Percentiles rank a stretch among this genome's conserved stretches.
These are phyloP conservation scores for Boletellus deceptivus DNA, from an alignment of 1,284 basidiomycete species.

Conservation along the genomic window DNA sequence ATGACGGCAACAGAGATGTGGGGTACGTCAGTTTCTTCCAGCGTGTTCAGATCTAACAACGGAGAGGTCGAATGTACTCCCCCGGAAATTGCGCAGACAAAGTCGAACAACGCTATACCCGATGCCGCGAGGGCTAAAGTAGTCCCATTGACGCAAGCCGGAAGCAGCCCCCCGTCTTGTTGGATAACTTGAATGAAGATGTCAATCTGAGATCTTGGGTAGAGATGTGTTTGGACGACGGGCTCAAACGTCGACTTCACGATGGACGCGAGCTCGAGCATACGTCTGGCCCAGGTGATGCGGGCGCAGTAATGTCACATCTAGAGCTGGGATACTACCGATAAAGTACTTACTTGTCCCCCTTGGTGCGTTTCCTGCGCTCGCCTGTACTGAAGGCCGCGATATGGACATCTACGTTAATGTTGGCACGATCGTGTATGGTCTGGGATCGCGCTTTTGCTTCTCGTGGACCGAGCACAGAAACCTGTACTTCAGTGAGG, in stretches of 20 bases:
- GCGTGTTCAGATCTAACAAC: conserved; percentile 80
- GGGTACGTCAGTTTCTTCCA: conserved; percentile 91
- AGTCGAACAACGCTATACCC: conserved; percentile 89
- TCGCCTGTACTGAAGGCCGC: conserved; percentile 86
- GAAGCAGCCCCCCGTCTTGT: conserved; percentile 92
- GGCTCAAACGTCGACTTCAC: conserved; percentile 96
- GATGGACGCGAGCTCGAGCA: conserved; percentile 82
- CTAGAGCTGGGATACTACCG: background rate
- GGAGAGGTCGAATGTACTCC: conserved; percentile 78
- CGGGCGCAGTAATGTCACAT: background rate
- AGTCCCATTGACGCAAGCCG: conserved; percentile 92
- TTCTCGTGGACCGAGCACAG: conserved; percentile 91
- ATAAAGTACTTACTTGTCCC: conserved; percentile 76
- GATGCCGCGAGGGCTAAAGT: conserved; percentile 89
- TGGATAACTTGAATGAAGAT: conserved; percentile 91
- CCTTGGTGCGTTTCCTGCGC: conserved; percentile 69
- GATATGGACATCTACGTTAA: conserved; percentile 84
- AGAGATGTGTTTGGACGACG: conserved; percentile 86
- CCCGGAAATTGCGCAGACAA: conserved; percentile 83
- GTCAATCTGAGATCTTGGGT: conserved; percentile 93
- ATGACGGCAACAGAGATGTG: conserved; percentile 86
- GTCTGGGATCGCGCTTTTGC: conserved; percentile 73
- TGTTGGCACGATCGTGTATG: conserved; percentile 77
- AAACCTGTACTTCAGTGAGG: conserved; percentile 82
- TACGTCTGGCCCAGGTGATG: conserved; percentile 55